phyloP scores from a whole-genome alignment of 345 rosid species.

The Luvunga scandens region DNA sequence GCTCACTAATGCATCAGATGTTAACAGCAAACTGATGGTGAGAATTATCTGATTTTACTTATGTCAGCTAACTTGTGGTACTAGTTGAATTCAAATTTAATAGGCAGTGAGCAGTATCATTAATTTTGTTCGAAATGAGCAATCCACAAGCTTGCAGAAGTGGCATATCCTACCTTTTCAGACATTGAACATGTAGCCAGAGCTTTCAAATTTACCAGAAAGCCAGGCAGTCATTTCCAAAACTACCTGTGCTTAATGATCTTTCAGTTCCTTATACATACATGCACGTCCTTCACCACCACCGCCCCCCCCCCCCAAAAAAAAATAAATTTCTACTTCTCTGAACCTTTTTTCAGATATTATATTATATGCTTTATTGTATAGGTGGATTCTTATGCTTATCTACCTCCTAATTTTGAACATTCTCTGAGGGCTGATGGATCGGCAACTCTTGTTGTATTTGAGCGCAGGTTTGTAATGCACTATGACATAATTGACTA shows the following conservation, averaged over 20 bases:
- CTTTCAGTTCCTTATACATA: background rate
- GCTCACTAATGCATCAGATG: conserved; percentile 46
- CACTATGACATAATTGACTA: background rate
- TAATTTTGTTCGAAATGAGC: background rate
- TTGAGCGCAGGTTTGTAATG: conserved; percentile 63
- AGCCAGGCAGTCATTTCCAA: background rate
- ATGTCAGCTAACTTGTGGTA: background rate
- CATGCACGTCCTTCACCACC: background rate
- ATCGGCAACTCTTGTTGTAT: conserved; percentile 64
- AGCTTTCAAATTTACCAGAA: too few species aligned
- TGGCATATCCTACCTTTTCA: background rate
- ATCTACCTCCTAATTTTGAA: conserved; percentile 68
- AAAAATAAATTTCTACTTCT: conserved; percentile 12
- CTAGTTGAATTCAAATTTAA: background rate
- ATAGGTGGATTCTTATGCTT: conserved; percentile 89
- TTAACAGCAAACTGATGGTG: conserved; percentile 51
- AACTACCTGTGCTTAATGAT: background rate
- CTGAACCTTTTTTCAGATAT: background rate
- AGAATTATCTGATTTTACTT: conserved; percentile 11
- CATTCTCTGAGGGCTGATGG: conserved; percentile 54
- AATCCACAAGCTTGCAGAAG: background rate
- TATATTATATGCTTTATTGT: conserved; percentile 11
- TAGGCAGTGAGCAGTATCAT: background rate
- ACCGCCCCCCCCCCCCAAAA: too few species aligned
- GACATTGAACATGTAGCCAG: background rate